A percentile compares a stretch with the other conserved stretches of the same genome.
Evolutionary conservation across 345 rosid genomes (phyloP).

Genomic region (Punica granatum): DNA sequence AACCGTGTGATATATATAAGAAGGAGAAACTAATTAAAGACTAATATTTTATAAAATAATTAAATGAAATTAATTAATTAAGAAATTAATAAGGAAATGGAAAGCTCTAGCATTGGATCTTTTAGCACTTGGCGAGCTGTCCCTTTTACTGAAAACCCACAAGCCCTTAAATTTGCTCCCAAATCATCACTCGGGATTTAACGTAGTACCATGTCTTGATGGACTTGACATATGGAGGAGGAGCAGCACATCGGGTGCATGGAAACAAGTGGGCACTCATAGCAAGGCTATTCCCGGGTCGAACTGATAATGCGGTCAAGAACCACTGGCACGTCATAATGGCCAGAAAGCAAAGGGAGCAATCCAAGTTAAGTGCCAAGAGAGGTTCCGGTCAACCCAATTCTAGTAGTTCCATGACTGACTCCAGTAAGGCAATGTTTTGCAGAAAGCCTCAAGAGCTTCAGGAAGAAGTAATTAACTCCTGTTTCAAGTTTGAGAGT

Average conservation of each 20-base stretch:
- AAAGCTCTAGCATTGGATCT: background rate
- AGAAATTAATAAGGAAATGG: constrained; percentile 1
- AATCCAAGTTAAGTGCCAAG: constrained; percentile 26
- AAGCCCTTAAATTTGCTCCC: constrained; percentile 2
- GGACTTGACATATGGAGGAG: background rate
- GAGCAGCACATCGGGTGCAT: constrained; percentile 36
- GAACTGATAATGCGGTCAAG: constrained; percentile 57
- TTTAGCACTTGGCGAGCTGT: constrained; percentile 31
- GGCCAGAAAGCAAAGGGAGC: constrained; percentile 45
- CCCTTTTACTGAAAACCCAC: constrained; percentile 24
- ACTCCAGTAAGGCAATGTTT: constrained; percentile 5
- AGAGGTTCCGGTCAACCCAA: constrained; percentile 21
- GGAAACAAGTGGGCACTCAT: constrained; percentile 63
- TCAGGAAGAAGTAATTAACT: background rate
- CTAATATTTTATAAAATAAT: too few relatives aligned
- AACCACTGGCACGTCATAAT: constrained; percentile 59
- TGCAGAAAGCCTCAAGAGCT: background rate
- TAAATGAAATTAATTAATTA: background rate
- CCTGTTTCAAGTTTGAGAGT: background rate
- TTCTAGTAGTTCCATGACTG: background rate
- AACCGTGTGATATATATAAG: too few relatives aligned
- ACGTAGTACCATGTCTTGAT: constrained; percentile 20
- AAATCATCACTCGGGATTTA: constrained; percentile 21
- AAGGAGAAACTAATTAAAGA: too few relatives aligned
- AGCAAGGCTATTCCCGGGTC: constrained; percentile 45